Conservation (phyloP, 2,329 filamentous ascomycete genomes). For the Colletotrichum somersetense region DNA sequence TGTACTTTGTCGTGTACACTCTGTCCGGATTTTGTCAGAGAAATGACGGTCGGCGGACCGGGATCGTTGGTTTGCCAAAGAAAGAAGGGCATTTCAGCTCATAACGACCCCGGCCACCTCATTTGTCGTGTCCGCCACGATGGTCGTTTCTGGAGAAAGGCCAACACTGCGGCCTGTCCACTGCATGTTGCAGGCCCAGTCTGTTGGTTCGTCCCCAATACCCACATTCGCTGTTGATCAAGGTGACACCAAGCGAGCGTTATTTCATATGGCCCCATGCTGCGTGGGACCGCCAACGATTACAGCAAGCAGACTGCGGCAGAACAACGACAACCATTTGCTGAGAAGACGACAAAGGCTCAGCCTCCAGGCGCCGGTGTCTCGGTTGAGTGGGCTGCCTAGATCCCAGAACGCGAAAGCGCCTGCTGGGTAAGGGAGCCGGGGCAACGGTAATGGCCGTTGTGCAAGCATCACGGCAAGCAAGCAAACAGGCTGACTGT, state of each 20-base stretch:
- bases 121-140: slow-evolving; percentile 40
- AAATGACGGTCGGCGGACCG: slow-evolving; percentile 25
- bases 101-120: slow-evolving; percentile 32
- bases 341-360: slow-evolving; percentile 11
- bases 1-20: not conserved
- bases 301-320: not conserved
- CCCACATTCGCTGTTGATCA: slow-evolving; percentile 39
- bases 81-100: slow-evolving; percentile 26
- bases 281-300: slow-evolving; percentile 27
- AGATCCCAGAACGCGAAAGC: slow-evolving; percentile 12
- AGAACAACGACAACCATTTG: slow-evolving; percentile 32
- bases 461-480: slow-evolving; percentile 16
- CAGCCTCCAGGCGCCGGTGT: slow-evolving; percentile 22
- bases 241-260: slow-evolving; percentile 32
- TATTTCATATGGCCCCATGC: slow-evolving; percentile 36
- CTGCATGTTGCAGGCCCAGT: slow-evolving; percentile 30
- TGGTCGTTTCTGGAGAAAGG: slow-evolving; percentile 35
- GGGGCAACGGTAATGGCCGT: slow-evolving; percentile 23
- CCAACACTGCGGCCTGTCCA: slow-evolving; percentile 29
- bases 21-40: not conserved
- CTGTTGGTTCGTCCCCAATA: slow-evolving; percentile 34
- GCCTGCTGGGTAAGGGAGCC: slow-evolving; percentile 22
- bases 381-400: slow-evolving; percentile 16
- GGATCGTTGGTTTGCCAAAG: slow-evolving; percentile 18
- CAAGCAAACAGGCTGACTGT: slow-evolving; percentile 35